Percentiles rank a stretch among this genome's conserved stretches.
These are phyloP conservation scores for Saturnispora serradocipensis DNA, from an alignment of 805 yeast species.

Conservation along the genomic window DNA sequence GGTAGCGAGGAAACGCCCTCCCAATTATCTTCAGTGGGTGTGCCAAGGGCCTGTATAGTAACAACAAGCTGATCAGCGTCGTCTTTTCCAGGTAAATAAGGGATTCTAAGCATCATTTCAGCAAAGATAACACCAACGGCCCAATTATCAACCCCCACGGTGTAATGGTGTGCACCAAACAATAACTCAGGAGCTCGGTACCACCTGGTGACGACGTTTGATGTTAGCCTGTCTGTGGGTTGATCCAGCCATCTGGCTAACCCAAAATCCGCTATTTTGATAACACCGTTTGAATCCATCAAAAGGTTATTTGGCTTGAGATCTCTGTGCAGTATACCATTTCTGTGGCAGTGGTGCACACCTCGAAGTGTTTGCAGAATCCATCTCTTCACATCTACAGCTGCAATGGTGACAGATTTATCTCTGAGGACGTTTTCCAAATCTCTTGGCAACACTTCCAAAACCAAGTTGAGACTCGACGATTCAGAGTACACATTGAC, in stretches of 20 bases:
- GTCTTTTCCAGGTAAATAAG: slow-evolving; percentile 87
- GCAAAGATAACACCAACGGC: slow-evolving; percentile 95
- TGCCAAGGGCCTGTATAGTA: slow-evolving; percentile 93
- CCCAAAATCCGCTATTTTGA: slow-evolving; percentile 97
- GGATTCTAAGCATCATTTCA: slow-evolving; percentile 88
- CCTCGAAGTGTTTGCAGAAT: slow-evolving; percentile 90
- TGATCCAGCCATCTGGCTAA: slow-evolving; percentile 78
- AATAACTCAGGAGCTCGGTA: slow-evolving; percentile 92
- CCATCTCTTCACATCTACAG: slow-evolving; percentile 91
- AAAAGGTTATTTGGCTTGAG: slow-evolving; percentile 87
- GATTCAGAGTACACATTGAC: slow-evolving; percentile 70
- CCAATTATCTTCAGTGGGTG: slow-evolving; percentile 91
- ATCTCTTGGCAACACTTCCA: slow-evolving; percentile 90
- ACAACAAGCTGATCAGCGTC: slow-evolving; percentile 85
- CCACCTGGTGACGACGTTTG: slow-evolving; percentile 97
- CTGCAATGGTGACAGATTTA: slow-evolving; percentile 60
- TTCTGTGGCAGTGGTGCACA: slow-evolving; percentile 89
- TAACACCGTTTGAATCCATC: slow-evolving; percentile 75
- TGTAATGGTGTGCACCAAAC: slow-evolving; percentile 81
- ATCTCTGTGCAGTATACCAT: slow-evolving; percentile 85
- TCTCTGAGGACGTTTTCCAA: slow-evolving; percentile 85
- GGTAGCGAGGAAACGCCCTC: slow-evolving; percentile 80
- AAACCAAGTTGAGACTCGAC: slow-evolving; percentile 68
- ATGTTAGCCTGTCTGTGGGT: slow-evolving; percentile 69
- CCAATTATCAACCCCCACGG: slow-evolving; percentile 90